phyloP scores from a whole-genome alignment of 371 early-diverging fungal species.

The Umbelopsis sp. region DNA sequence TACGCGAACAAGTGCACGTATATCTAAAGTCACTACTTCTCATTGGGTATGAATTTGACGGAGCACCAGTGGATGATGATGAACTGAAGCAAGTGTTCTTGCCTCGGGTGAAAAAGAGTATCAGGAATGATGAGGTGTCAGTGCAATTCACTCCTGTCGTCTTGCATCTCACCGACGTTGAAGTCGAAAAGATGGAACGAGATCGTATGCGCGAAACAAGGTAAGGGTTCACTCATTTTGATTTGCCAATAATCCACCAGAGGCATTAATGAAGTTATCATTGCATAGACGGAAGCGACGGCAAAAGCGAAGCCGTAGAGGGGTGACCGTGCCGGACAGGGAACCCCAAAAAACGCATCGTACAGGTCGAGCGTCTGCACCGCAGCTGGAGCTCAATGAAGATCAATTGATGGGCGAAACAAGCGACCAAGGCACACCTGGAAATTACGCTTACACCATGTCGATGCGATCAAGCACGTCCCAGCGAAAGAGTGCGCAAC shows the following conservation, averaged over 20 bases:
- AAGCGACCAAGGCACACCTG: not conserved
- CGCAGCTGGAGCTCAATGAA: conserved; percentile 46
- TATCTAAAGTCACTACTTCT: conserved; percentile 81
- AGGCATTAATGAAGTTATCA: too few species aligned
- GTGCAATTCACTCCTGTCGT: conserved; percentile 70
- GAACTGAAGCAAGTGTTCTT: conserved; percentile 74
- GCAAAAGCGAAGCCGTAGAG: conserved; percentile 76
- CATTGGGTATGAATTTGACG: conserved; percentile 77
- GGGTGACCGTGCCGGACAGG: conserved; percentile 70
- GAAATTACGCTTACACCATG: not conserved
- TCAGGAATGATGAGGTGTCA: conserved; percentile 53
- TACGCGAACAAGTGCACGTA: conserved; percentile 91
- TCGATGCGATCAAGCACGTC: conserved; percentile 4
- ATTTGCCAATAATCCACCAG: not conserved
- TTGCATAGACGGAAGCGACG: conserved; percentile 74
- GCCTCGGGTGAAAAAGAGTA: conserved; percentile 57
- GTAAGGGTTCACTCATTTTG: conserved; percentile 22
- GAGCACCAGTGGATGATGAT: conserved; percentile 70
- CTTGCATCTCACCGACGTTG: conserved; percentile 69
- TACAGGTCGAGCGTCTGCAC: conserved; percentile 43
- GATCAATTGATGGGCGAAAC: conserved; percentile 31
- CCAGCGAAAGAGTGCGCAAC: not conserved
- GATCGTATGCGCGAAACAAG: conserved; percentile 77
- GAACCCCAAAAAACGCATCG: conserved; percentile 56
- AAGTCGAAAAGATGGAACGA: conserved; percentile 78